phyloP scores from a whole-genome alignment of 73 alveolate species.

The Tetrahymena elliotti region DNA sequence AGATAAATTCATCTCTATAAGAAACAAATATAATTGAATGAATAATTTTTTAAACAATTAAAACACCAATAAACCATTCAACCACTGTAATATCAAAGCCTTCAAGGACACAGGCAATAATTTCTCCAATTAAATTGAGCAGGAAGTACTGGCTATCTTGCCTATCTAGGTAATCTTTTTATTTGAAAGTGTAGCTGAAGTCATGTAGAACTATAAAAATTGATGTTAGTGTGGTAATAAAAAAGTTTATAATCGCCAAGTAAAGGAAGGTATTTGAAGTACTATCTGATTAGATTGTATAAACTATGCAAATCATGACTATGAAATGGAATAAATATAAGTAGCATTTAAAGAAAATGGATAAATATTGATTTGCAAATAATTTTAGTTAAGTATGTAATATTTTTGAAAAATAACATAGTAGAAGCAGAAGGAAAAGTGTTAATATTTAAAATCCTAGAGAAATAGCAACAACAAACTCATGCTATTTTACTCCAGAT shows the following conservation, averaged over 20 bases:
- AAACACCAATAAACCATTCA: neutral
- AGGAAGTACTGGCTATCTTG: neutral
- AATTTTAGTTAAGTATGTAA: neutral
- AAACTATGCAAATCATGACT: neutral
- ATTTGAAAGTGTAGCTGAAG: neutral
- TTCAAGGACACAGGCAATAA: neutral
- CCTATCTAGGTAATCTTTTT: neutral
- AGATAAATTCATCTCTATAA: neutral
- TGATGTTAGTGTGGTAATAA: neutral
- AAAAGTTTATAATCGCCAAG: neutral
- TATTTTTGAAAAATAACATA: neutral
- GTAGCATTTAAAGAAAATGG: neutral
- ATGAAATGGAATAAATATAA: neutral
- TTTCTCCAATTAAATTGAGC: neutral
- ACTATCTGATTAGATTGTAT: neutral
- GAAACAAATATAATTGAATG: neutral
- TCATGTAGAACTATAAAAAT: neutral
- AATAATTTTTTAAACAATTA: neutral
- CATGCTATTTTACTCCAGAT: neutral
- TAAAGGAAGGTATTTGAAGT: neutral
- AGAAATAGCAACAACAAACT: neutral
- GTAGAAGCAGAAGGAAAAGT: neutral
- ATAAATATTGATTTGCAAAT: neutral
- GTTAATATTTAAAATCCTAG: neutral
- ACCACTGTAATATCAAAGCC: neutral